Evolutionary conservation across 345 rosid genomes (phyloP).

Genomic region (Hibiscus trionum): DNA sequence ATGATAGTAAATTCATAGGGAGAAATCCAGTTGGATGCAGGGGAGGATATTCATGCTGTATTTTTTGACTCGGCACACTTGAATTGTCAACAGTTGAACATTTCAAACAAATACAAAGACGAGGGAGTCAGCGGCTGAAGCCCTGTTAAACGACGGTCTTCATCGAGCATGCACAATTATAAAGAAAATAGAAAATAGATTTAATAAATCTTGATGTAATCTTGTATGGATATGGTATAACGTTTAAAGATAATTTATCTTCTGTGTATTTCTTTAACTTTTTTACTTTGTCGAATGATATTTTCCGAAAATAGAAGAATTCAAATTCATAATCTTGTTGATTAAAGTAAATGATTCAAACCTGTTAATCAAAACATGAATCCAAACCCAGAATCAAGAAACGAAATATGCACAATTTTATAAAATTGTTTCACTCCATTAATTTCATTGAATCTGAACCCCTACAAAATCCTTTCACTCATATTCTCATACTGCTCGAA

Average conservation of each 20-base stretch:
- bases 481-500: constrained; percentile 11
- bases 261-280: no score
- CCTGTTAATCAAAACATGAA: background rate
- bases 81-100: background rate
- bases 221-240: no score
- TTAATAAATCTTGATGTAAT: no score
- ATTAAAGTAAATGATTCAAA: background rate
- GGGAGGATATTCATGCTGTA: background rate
- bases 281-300: no score
- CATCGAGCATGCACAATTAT: no score
- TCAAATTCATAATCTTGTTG: background rate
- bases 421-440: background rate
- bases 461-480: background rate
- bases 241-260: no score
- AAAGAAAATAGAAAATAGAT: background rate
- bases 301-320: background rate
- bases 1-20: constrained; percentile 15
- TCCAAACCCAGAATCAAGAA: background rate
- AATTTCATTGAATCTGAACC: background rate
- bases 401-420: constrained; percentile 1
- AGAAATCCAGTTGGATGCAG: background rate
- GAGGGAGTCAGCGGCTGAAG: no score
- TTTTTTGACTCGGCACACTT: background rate
- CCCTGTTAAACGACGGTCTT: no score
- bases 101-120: background rate